Conservation (phyloP, 176 grass and related monocot genomes). For the Thalia dealbata region DNA sequence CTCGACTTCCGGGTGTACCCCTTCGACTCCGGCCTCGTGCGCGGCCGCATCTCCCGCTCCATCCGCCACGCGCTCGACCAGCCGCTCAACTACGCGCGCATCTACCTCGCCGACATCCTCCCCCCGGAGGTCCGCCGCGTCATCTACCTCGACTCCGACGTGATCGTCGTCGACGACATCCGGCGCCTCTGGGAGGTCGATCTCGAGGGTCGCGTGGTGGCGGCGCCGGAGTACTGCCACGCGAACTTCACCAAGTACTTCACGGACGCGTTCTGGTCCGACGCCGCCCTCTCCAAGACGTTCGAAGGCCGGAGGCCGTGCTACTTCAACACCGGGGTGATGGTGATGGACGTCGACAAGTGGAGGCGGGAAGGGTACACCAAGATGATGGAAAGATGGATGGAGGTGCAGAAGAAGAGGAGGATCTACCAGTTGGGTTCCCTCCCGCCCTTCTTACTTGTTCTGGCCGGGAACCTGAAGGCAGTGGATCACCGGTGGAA, state of each 20-base stretch:
- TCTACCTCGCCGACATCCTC: conserved; percentile 83
- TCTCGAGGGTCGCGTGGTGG: conserved; percentile 42
- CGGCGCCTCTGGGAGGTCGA: conserved; percentile 48
- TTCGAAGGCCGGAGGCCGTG: conserved; percentile 4
- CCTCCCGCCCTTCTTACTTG: neutral
- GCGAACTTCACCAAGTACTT: conserved; percentile 95
- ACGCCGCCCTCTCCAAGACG: conserved; percentile 23
- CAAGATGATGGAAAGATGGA: neutral
- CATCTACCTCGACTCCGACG: conserved; percentile 88
- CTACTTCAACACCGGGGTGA: conserved; percentile 5
- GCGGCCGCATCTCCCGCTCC: conserved; percentile 59
- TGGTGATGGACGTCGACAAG: neutral
- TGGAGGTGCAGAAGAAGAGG: conserved; percentile 1
- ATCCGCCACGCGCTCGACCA: conserved; percentile 81
- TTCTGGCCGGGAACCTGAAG: neutral
- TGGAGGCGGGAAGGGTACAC: neutral
- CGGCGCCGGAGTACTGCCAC: conserved; percentile 84
- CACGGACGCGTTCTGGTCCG: conserved; percentile 59
- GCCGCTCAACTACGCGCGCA: conserved; percentile 84
- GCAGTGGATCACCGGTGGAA: neutral
- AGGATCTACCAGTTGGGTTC: conserved; percentile 1
- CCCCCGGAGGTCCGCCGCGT: conserved; percentile 30
- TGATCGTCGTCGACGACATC: conserved; percentile 71
- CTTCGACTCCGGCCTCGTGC: conserved; percentile 57
- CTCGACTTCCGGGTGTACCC: conserved; percentile 47